Evolutionary conservation across 192 early-diverging fungal genomes (phyloP).

Genomic region (Coemansia sp.): DNA sequence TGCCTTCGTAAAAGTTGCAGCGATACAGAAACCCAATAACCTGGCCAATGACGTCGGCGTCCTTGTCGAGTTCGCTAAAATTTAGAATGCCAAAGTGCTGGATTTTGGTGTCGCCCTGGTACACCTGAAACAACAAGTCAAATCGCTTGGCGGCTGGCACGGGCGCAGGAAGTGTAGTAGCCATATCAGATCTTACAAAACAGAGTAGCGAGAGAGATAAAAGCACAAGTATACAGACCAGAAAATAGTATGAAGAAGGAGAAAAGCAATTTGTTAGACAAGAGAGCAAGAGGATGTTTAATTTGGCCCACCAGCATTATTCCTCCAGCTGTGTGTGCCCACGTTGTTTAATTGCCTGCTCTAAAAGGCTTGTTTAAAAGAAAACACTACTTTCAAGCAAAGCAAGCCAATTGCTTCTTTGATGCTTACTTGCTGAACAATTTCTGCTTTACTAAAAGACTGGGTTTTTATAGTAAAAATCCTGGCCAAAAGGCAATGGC

Average conservation of each 20-base stretch:
- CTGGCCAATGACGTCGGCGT: not conserved
- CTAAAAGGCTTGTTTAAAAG: not conserved
- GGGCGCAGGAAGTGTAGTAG: not conserved
- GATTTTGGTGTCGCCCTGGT: not conserved
- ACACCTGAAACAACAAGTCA: not conserved
- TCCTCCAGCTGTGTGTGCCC: not conserved
- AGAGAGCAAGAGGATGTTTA: not conserved
- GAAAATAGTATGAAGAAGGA: not conserved
- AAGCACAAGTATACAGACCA: not conserved
- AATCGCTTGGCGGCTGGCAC: not conserved
- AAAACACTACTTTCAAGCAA: too few relatives aligned
- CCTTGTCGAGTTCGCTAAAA: not conserved
- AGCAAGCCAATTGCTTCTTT: too few relatives aligned
- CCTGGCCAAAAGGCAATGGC: too few relatives aligned
- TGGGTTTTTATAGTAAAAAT: too few relatives aligned
- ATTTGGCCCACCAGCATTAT: not conserved
- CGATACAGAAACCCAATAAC: not conserved
- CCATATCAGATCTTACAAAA: not conserved
- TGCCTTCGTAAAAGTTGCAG: not conserved
- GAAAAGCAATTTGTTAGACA: not conserved
- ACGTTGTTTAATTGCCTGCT: not conserved
- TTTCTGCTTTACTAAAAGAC: not conserved
- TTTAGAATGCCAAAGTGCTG: slow-evolving; percentile 6
- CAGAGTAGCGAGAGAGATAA: not conserved
- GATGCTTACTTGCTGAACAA: not conserved